Base-by-base conservation (phyloP, 176 grass and related monocot genomes). In the Dendrocalamus sinicus region DNA sequence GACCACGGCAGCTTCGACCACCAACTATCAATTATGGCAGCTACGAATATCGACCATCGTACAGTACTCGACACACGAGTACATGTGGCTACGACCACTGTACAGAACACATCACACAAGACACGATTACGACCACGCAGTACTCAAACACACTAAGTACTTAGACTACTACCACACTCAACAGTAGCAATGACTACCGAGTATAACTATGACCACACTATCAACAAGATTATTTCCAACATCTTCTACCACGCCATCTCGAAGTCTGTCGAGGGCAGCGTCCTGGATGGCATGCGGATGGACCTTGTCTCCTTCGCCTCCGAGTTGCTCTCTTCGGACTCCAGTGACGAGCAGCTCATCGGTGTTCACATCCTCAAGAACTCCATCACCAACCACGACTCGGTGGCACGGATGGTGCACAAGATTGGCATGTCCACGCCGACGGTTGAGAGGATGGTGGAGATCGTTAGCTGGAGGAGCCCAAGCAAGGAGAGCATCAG, bases 241-340 rank as follows among this genome's bases (percentile, higher is more conserved):
- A 32, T 87, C 85, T 87, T 87, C 57, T 87, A 87, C 53, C 68
- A 64, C 28, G 43, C 85, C 13, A 81, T 75, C 55, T 73, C 78
- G 0, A 82, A 75, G 40, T 66, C 43, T 22, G 57, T 88, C 26
- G 23, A 68, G 6, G 86, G 86, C 23, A 81, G 78, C 77, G 59
- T 88, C 75, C 74, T 88, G 1, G 78, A 88, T 6, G 61, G 70
- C 60, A 59, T 67, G 7, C 41, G 81, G 86, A 88, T 76, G 44
- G 78, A 82, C 53, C 69, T 88, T 10, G 70, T 88, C 32, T 66
- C 86, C 47, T 88, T 75, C 39, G 58, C 59, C 12, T 45, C 22
- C 30, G 70, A 88, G 67, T 62, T 76, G 9, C 45, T 88, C 30
- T 24, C 60, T n/a, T 88, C 78, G 28, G 47, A 14, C 12, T 50